These are phyloP conservation scores for Lasiosphaeriaceae sp. DNA, from an alignment of 495 filamentous ascomycete species.

Conservation along the genomic window DNA sequence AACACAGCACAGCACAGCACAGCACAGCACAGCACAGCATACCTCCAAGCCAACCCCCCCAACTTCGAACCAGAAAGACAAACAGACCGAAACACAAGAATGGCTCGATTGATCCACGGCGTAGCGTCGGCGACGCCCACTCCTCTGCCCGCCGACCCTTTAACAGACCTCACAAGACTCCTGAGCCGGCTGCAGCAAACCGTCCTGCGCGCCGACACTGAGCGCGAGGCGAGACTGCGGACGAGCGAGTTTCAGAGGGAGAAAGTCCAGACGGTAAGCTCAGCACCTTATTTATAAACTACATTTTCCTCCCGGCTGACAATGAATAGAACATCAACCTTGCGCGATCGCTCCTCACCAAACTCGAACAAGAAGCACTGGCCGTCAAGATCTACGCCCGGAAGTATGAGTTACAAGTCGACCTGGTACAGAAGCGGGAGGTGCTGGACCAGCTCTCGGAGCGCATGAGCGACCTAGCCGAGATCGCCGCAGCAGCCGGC, in stretches of 20 bases:
- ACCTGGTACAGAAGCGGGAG: slow-evolving; percentile 61
- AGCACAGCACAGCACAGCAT: too few relatives aligned
- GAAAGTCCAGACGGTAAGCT: slow-evolving; percentile 59
- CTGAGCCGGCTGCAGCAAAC: slow-evolving; percentile 69
- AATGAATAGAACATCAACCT: slow-evolving; percentile 68
- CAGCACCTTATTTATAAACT: not conserved
- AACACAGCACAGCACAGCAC: not conserved
- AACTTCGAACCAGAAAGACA: not conserved
- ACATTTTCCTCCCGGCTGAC: not conserved
- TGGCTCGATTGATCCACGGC: slow-evolving; percentile 27
- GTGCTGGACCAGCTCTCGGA: slow-evolving; percentile 56
- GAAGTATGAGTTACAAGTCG: slow-evolving; percentile 62
- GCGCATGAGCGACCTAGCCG: slow-evolving; percentile 57
- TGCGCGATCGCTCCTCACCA: slow-evolving; percentile 69
- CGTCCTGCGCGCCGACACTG: slow-evolving; percentile 62
- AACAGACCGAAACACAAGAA: slow-evolving; percentile 6
- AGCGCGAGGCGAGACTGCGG: slow-evolving; percentile 52
- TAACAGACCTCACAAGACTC: slow-evolving; percentile 65
- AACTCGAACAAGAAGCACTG: slow-evolving; percentile 69
- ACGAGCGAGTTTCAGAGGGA: slow-evolving; percentile 67
- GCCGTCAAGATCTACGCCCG: slow-evolving; percentile 60
- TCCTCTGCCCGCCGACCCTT: slow-evolving; percentile 16
- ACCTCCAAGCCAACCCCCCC: not conserved
- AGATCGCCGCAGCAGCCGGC: slow-evolving; percentile 40
- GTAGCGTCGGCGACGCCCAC: slow-evolving; percentile 9